These are phyloP conservation scores for Emericellopsis cladophorae DNA, from an alignment of 2,329 filamentous ascomycete genomes.

Conservation along the genomic window DNA sequence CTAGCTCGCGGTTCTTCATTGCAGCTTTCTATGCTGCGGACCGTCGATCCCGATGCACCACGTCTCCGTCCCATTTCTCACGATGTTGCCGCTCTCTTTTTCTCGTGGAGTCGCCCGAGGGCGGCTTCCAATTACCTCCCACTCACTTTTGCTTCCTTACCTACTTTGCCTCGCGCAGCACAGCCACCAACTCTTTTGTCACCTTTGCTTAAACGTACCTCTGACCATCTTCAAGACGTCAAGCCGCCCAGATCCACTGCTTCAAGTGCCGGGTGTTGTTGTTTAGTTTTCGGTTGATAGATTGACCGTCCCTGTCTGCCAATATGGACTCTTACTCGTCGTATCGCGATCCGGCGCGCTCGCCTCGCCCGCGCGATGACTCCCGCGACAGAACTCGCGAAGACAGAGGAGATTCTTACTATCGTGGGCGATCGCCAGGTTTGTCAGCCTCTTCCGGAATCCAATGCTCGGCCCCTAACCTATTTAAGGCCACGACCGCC, in stretches of 20 bases:
- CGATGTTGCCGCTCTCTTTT: background rate
- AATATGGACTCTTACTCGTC: constrained; percentile 43
- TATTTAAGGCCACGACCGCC: constrained; percentile 39
- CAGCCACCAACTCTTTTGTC: background rate
- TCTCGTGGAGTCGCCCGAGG: background rate
- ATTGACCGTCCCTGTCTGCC: background rate
- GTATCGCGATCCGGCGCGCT: constrained; percentile 40
- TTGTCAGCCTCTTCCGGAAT: constrained; percentile 19
- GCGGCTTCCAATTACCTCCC: background rate
- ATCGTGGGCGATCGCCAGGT: constrained; percentile 61
- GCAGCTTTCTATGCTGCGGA: too few species aligned
- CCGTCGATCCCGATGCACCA: too few species aligned
- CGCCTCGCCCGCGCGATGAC: constrained; percentile 40
- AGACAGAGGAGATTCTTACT: constrained; percentile 46
- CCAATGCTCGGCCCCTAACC: background rate
- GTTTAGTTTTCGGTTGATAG: background rate
- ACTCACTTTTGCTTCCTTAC: background rate
- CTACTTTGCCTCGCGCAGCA: background rate
- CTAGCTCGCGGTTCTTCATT: too few species aligned
- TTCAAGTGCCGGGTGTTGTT: background rate
- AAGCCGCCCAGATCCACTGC: background rate
- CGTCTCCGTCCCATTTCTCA: background rate
- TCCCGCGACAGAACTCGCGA: constrained; percentile 28
- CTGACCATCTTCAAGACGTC: constrained; percentile 10
- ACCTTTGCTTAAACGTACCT: constrained; percentile 1